Evolutionary conservation across 1,139 yeast genomes (phyloP), one percentile per base, ranked within the genome.

Genomic region (Saccharomyces hybrid): DNA sequence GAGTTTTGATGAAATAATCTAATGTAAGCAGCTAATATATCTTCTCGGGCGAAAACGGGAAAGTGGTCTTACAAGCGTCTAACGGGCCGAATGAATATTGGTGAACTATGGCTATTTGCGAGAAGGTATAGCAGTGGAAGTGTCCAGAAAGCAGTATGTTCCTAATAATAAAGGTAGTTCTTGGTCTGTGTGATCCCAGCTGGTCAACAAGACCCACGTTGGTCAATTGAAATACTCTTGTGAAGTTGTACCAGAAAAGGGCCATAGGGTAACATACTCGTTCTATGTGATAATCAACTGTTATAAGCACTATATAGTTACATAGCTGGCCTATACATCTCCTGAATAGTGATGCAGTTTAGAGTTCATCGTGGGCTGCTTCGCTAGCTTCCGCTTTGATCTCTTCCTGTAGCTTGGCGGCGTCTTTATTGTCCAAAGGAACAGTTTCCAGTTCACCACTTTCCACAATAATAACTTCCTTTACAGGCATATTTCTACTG

Each of bases 401-500:
- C 25, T 38, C 25, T 16, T 38, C 44, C 44, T 38, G 44, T 5
- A 38, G n/a, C 25, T 38, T 38, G 13, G 44, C 44, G 25, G 44
- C 48, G 23, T 41, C 31, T 9, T 47, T 27, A 32, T 51, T 41
- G 46, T 50, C 48, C 23, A 56, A 50, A 20, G 61, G 60, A 28
- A 54, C 59, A n/a, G 58, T 57, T 52, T 69, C 69, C 28, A 61
- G 56, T 50, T 69, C 73, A 53, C 75, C 75, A 56, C 68, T 63
- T 1, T 68, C 65, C 34, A 71, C 71, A 57, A 83, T 80, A 63
- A 70, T 78, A 56, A 84, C 74, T 28, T 76, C 79, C 63, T 75
- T 73, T 49, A 71, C 67, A 38, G 90, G 89, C 62, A 72, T 77
- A 68, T 81, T 82, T 42, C 76, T 74, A 52, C 72, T 65, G 56